Base-by-base conservation (phyloP, 164 flowering plant species). In the Tetrastigma voinierianum region DNA sequence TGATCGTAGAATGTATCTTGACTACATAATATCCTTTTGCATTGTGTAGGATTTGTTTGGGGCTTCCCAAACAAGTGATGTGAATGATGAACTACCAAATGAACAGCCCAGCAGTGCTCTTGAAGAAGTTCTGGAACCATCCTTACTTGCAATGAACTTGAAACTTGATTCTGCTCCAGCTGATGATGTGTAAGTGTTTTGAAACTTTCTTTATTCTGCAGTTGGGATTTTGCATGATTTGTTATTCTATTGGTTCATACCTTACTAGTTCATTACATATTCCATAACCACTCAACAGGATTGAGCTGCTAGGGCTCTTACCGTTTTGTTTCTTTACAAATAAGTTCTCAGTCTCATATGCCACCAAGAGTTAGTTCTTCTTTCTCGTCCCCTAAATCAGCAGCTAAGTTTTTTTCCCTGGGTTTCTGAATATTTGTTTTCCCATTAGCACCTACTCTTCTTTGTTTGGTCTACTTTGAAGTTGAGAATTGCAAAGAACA, bases 121-220 rank as follows among this genome's bases (percentile, higher is more conserved):
- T 54, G 90, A 82, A 62, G 92, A 85, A 83, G 78, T 59, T 61
- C 56, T 86, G 64, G 78, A 84, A 13, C 93, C 97, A 17, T 86
- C 98, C 24, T 57, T 84, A 40, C 85, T 86, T 60, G 69, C 90
- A 16, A 77, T 82, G 89, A 82, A 91, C 68, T 75, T 89, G 61
- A 84, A 78, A 76, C 64, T 90, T 76, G 96, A 86, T 71, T 84
- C 88, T 71, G 87, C 76, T 62, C 90, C 83, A 62, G 74, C 73
- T 52, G 81, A 83, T 61, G 96, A 88, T 45, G 65, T 61, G 96
- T 87, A 74, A 49, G 86, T 70, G 52, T 63, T 46, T 32, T 43
- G 21, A 47, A 2, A 40, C 17, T 24, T 54, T 58, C 17, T 24
- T 54, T 58, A 2, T 18, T 18, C 23, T 14, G 14, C 15, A 2